Percentiles rank a stretch among this genome's conserved stretches.
These are phyloP conservation scores for Xanthoconium separans DNA, from an alignment of 1,284 basidiomycete species.

Conservation along the genomic window DNA sequence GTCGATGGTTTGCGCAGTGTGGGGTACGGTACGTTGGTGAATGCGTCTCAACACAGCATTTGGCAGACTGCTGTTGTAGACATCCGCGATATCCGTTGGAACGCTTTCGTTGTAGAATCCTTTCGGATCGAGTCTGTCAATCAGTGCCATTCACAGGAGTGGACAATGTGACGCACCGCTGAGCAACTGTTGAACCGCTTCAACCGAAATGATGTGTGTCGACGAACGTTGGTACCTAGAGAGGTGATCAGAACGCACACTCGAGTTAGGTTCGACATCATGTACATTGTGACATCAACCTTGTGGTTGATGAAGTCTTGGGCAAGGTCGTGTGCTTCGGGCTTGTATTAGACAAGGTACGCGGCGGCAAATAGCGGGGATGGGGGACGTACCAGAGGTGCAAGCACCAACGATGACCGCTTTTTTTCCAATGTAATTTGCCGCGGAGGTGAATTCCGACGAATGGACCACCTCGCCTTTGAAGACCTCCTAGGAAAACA, in stretches of 20 bases:
- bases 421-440: constrained; percentile 41
- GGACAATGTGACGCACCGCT: constrained; percentile 11
- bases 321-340: constrained; percentile 25
- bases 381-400: constrained; percentile 32
- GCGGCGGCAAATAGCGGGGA: background rate
- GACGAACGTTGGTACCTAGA: constrained; percentile 32
- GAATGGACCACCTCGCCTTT: constrained; percentile 38
- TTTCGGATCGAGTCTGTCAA: constrained; percentile 2
- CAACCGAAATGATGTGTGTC: constrained; percentile 25
- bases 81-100: constrained; percentile 29
- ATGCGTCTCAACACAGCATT: constrained; percentile 13
- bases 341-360: constrained; percentile 1
- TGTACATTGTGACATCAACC: constrained; percentile 30
- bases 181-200: constrained; percentile 13
- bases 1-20: constrained; percentile 25
- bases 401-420: constrained; percentile 45
- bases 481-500: constrained; percentile 18
- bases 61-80: constrained; percentile 19
- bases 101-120: constrained; percentile 23
- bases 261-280: background rate
- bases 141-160: background rate
- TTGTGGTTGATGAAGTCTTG: constrained; percentile 27
- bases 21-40: constrained; percentile 18
- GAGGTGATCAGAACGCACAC: background rate
- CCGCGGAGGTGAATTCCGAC: constrained; percentile 34